Conservation (phyloP, 1,284 basidiomycete genomes). For the Cutaneotrichosporon mucoides region DNA sequence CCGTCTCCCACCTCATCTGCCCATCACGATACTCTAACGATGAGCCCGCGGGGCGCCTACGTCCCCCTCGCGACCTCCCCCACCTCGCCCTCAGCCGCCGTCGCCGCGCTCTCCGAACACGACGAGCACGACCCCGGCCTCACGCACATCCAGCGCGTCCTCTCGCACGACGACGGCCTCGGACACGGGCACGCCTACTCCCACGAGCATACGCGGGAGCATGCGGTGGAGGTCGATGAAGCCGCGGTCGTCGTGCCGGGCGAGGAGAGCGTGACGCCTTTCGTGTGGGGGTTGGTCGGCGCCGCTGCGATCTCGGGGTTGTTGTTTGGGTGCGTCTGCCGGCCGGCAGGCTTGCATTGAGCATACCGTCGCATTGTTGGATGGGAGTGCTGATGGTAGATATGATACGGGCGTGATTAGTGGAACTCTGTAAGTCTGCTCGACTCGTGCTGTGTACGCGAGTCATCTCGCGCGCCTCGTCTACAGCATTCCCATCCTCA, state of each 20-base stretch:
- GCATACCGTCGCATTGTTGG: too few species aligned
- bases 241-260: constrained; percentile 24
- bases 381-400: constrained; percentile 28
- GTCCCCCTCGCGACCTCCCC: constrained; percentile 4
- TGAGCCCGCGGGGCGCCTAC: neutral
- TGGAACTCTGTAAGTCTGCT: constrained; percentile 39
- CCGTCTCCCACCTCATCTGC: too few species aligned
- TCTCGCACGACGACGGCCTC: neutral
- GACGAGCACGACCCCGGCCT: neutral
- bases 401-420: constrained; percentile 78
- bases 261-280: constrained; percentile 30
- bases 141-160: neutral
- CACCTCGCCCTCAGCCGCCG: neutral
- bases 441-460: too few species aligned
- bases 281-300: constrained; percentile 34
- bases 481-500: too few species aligned
- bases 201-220: too few species aligned
- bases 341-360: too few species aligned
- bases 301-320: constrained; percentile 61
- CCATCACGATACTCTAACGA: neutral
- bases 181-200: too few species aligned
- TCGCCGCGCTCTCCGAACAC: neutral
- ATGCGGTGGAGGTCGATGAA: constrained; percentile 29
- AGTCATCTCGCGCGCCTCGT: too few species aligned
- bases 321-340: constrained; percentile 59